A percentile compares a stretch with the other conserved stretches of the same genome.
Evolutionary conservation across 2,329 filamentous ascomycete species (phyloP).

Genomic region (Macrophomina tecta): DNA sequence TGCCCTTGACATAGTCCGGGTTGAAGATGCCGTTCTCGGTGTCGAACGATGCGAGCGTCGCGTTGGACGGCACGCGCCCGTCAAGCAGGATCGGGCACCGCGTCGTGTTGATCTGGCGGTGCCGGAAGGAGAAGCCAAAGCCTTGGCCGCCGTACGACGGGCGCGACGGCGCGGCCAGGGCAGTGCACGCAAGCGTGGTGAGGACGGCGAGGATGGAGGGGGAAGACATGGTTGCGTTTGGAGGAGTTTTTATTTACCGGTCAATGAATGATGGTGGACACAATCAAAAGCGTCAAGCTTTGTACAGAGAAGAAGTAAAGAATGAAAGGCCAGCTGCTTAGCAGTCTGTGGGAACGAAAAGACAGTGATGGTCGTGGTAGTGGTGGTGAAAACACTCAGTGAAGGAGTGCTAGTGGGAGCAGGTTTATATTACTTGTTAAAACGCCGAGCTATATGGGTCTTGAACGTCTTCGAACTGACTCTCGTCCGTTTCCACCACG

Average conservation of each 20-base stretch:
- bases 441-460: not conserved
- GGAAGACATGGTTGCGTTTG: slow-evolving; percentile 9
- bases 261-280: not conserved
- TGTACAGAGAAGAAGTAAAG: not conserved
- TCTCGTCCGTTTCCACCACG: not conserved
- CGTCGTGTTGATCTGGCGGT: slow-evolving; percentile 27
- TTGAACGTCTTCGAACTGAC: not conserved
- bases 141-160: not conserved
- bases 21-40: slow-evolving; percentile 48
- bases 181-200: slow-evolving; percentile 17
- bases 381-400: too few relatives aligned
- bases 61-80: slow-evolving; percentile 35
- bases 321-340: slow-evolving; percentile 5
- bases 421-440: not conserved
- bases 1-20: slow-evolving; percentile 60
- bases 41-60: slow-evolving; percentile 35
- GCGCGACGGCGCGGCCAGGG: slow-evolving; percentile 9
- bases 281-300: slow-evolving; percentile 21
- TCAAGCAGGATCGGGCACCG: slow-evolving; percentile 41
- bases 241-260: too few relatives aligned
- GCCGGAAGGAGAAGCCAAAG: not conserved
- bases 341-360: slow-evolving; percentile 14
- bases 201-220: slow-evolving; percentile 10
- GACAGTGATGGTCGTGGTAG: not conserved
- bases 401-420: not conserved